These are phyloP conservation scores for Wickerhamomyces bovis DNA, from an alignment of 805 yeast species.

Conservation along the genomic window DNA sequence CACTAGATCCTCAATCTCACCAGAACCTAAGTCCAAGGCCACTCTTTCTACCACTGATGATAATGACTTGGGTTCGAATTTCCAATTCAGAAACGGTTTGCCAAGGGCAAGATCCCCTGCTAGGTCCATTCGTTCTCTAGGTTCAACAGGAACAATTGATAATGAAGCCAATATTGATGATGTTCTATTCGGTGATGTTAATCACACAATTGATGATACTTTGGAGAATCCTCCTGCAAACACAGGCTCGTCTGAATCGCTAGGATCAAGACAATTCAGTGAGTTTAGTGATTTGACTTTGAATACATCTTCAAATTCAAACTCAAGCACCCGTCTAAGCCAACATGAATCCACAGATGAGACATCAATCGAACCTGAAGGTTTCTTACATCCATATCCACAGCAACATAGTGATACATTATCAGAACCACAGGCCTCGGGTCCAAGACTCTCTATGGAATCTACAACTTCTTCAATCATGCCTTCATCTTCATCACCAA, in stretches of 20 bases:
- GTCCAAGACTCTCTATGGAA: background rate
- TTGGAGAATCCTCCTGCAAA: background rate
- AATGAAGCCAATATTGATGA: background rate
- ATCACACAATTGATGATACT: background rate
- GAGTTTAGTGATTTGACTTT: background rate
- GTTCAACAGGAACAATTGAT: background rate
- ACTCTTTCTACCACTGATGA: background rate
- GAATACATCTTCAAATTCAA: background rate
- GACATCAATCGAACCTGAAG: background rate
- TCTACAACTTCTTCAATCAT: background rate
- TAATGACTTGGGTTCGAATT: background rate
- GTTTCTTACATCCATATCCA: background rate
- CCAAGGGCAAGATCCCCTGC: background rate
- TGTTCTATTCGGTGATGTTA: background rate
- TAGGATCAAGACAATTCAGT: background rate
- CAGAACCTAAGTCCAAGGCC: slow-evolving; percentile 1
- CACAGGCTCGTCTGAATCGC: background rate
- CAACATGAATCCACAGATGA: background rate
- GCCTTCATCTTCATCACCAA: background rate
- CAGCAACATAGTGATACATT: background rate
- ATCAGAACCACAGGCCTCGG: no score
- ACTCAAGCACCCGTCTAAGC: background rate
- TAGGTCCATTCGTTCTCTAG: background rate
- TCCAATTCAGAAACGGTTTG: background rate
- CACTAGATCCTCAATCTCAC: slow-evolving; percentile 12